These are phyloP conservation scores for Carpinus fangiana DNA, from an alignment of 306 rosid species.

Conservation along the genomic window DNA sequence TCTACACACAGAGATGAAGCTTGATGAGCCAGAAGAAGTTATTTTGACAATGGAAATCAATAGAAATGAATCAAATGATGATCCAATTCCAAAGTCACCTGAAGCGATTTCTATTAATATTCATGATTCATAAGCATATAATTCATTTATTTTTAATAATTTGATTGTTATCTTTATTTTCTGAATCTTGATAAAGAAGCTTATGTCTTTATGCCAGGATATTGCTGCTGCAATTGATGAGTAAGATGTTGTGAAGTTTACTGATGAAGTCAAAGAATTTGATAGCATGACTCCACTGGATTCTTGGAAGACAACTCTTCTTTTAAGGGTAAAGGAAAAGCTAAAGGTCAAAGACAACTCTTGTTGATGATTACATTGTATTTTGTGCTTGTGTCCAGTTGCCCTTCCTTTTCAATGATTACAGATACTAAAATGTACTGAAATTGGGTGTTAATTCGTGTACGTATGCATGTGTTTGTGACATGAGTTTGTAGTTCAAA, in stretches of 20 bases:
- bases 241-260: conserved; percentile 77
- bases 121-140: too few relatives aligned
- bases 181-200: not conserved
- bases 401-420: conserved; percentile 21
- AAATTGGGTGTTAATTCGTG: too few relatives aligned
- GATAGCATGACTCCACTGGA: conserved; percentile 98
- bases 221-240: conserved; percentile 80
- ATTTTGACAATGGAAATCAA: too few relatives aligned
- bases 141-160: not conserved
- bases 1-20: too few relatives aligned
- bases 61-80: too few relatives aligned
- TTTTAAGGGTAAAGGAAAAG: conserved; percentile 95
- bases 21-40: too few relatives aligned
- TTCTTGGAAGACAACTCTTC: conserved; percentile 92
- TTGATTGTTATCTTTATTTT: conserved; percentile 9
- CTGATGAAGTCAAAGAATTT: conserved; percentile 88
- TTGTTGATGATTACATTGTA: conserved; percentile 41
- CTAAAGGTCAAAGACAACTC: conserved; percentile 89
- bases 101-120: too few relatives aligned
- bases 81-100: too few relatives aligned
- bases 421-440: too few relatives aligned
- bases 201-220: conserved; percentile 50
- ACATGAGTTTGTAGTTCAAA: too few relatives aligned
- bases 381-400: conserved; percentile 33
- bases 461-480: too few relatives aligned